Conservation (phyloP, 2,329 filamentous ascomycete genomes). For the Dothiorella sarmentorum region DNA sequence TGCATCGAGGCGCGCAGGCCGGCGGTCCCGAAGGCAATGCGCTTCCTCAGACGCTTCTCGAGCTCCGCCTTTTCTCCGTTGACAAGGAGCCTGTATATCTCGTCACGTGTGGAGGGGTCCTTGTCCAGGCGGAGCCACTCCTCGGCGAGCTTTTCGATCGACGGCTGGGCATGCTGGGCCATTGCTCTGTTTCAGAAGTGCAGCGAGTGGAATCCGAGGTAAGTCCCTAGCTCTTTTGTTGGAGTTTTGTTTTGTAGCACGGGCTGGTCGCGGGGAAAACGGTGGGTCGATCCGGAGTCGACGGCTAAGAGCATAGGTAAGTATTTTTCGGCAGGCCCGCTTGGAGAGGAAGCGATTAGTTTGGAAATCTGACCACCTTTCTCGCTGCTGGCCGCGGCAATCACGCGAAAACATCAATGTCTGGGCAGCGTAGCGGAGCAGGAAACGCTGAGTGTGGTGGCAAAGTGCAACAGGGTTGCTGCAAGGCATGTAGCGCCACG, state of each 20-base stretch:
- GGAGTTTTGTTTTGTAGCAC: too few relatives aligned
- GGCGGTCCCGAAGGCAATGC: slow-evolving; percentile 61
- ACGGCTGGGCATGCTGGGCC: slow-evolving; percentile 29
- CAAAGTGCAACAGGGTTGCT: too few relatives aligned
- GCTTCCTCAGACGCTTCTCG: slow-evolving; percentile 50
- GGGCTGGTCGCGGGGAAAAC: background rate
- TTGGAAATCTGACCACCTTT: background rate
- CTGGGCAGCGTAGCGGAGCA: too few relatives aligned
- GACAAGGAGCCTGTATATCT: slow-evolving; percentile 52
- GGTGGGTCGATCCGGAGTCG: too few relatives aligned
- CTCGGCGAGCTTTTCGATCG: slow-evolving; percentile 44
- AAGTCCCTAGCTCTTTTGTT: background rate
- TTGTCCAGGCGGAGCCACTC: slow-evolving; percentile 59
- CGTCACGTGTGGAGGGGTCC: slow-evolving; percentile 51
- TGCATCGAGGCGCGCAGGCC: slow-evolving; percentile 63
- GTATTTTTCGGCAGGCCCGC: too few relatives aligned
- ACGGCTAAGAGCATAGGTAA: too few relatives aligned
- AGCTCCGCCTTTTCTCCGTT: slow-evolving; percentile 47
- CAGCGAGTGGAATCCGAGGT: background rate
- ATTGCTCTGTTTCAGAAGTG: too few relatives aligned
- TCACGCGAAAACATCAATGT: slow-evolving; percentile 12
- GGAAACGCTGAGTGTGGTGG: background rate
- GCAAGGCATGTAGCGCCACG: background rate
- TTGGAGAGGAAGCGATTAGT: too few relatives aligned
- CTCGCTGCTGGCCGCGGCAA: too few relatives aligned